Base-by-base conservation (phyloP, 495 filamentous ascomycete species). In the Apiosordaria backusii region DNA sequence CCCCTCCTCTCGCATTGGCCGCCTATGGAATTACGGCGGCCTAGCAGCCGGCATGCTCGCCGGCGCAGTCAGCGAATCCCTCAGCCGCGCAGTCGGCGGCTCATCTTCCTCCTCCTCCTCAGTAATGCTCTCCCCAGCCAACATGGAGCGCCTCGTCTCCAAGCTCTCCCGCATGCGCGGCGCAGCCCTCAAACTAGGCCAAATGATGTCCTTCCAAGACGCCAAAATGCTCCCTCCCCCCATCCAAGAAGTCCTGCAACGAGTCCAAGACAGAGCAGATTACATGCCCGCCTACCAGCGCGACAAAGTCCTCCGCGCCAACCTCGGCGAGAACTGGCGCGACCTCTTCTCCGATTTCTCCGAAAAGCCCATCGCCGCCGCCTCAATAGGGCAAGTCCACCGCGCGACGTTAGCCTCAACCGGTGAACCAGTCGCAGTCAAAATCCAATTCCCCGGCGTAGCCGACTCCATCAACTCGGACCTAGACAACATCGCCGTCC, bases 351-450 rank as follows among this genome's bases (percentile, higher is more conserved):
- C 78, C 13, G 85, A 87, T 0, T 99, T 99, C 72, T 88, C 96
- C 6, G 95, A 98, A 60, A 87, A 90, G 53, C 95, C 95, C 1
- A 91, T 99, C 70, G 95, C 95, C 4, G 95, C 95, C 18, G 95
- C 95, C n/a, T 97, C 93, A 0, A 99, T 99, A 67, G 95, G 95
- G 23, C 95, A 99, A 78, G 95, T 99, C 0, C 95, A 99, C 78
- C 85, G 88, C 57, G 95, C 93, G 1, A 85, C 86, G 0, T 84
- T 99, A n/a, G 87, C 86, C 58, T 89, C 88, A 5, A 92, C 81
- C 61, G 88, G 89, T 52, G 81, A 87, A 65, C 81, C 83, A 57
- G 95, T 99, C 4, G 95, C 94, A 15, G 92, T 99, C 65, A 99
- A 99, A 75, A 87, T 99, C 19, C 95, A 99, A 77, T 99, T 98